These are phyloP conservation scores for Curvularia lunata DNA, from an alignment of 2,329 filamentous ascomycete genomes.

Conservation along the genomic window DNA sequence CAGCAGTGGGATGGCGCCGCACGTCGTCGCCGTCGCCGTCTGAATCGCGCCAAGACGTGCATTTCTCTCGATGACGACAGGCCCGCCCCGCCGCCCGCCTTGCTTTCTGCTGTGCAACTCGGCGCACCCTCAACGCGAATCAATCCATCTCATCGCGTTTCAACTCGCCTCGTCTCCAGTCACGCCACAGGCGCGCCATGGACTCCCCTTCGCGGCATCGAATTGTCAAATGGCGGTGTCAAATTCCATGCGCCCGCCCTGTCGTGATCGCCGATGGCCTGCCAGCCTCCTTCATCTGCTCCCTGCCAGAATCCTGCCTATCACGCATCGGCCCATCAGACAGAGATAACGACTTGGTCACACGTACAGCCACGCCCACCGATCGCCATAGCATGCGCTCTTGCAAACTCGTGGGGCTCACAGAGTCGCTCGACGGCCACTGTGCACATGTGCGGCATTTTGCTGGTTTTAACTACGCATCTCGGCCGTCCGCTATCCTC, in stretches of 20 bases:
- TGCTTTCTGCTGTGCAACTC: neutral
- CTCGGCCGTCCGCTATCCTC: neutral
- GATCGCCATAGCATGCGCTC: slow-evolving; percentile 9
- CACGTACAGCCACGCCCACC: slow-evolving; percentile 15
- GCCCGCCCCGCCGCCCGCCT: neutral
- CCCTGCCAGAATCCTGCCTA: neutral
- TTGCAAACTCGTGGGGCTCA: slow-evolving; percentile 23
- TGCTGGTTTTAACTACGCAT: neutral
- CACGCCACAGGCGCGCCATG: neutral
- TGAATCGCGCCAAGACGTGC: neutral
- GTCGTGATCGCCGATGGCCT: slow-evolving; percentile 12
- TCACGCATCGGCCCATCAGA: neutral
- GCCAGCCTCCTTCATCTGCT: slow-evolving; percentile 1
- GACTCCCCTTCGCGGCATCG: slow-evolving; percentile 2
- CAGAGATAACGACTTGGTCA: slow-evolving; percentile 18
- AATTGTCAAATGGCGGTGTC: slow-evolving; percentile 16
- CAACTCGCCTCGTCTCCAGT: neutral
- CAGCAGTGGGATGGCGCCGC: no score
- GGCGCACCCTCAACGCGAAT: neutral
- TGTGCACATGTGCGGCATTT: neutral
- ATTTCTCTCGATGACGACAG: slow-evolving; percentile 24
- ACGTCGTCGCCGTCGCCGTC: neutral
- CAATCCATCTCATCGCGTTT: neutral
- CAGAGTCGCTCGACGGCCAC: neutral
- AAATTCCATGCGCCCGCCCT: slow-evolving; percentile 11